Evolutionary conservation across 2,329 filamentous ascomycete species (phyloP).

Genomic region (Microthyrium microscopicum): DNA sequence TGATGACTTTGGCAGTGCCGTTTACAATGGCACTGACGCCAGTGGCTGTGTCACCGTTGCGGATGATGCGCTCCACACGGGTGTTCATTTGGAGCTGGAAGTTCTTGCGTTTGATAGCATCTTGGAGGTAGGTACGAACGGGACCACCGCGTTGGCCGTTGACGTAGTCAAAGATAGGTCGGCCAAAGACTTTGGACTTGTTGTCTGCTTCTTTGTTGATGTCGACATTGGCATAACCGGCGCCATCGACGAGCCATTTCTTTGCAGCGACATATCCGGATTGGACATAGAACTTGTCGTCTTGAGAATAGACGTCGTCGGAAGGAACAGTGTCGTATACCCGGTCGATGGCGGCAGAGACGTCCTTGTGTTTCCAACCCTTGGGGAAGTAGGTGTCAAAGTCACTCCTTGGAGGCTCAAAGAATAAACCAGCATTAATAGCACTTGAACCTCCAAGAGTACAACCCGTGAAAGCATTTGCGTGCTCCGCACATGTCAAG

Average conservation of each 20-base stretch:
- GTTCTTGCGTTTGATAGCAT: conserved; percentile 24
- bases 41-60: conserved; percentile 23
- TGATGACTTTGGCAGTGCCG: conserved; percentile 17
- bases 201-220: conserved; percentile 29
- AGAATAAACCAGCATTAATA: conserved; percentile 38
- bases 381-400: conserved; percentile 33
- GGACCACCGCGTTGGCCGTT: conserved; percentile 34
- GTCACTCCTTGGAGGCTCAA: conserved; percentile 36
- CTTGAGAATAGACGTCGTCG: conserved; percentile 27
- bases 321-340: conserved; percentile 29
- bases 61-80: conserved; percentile 28
- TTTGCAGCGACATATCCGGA: conserved; percentile 30
- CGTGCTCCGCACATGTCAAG: conserved; percentile 25
- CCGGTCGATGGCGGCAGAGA: conserved; percentile 28
- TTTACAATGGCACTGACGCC: conserved; percentile 24
- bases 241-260: conserved; percentile 33
- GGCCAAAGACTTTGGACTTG: conserved; percentile 33
- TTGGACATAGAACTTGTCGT: conserved; percentile 31
- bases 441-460: conserved; percentile 35
- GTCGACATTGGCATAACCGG: conserved; percentile 30
- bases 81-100: conserved; percentile 30
- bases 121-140: conserved; percentile 32
- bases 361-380: conserved; percentile 35
- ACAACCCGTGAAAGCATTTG: conserved; percentile 32
- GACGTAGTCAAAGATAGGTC: conserved; percentile 32